Percentiles rank a stretch among this genome's conserved stretches.
These are phyloP conservation scores for Kernera saxatilis DNA, from an alignment of 345 rosid genomes.

Conservation along the genomic window DNA sequence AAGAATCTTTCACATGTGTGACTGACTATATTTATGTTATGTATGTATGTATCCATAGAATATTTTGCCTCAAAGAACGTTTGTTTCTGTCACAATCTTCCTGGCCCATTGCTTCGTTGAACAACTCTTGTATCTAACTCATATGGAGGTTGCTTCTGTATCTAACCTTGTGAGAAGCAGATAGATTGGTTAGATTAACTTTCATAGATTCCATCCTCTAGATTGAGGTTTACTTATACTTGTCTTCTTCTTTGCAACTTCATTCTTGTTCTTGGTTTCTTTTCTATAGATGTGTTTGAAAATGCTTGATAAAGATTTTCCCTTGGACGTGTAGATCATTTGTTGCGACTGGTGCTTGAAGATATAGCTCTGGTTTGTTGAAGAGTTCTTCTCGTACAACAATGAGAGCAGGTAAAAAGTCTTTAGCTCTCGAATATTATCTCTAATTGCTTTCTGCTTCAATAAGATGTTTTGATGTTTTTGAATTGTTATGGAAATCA, in stretches of 20 bases:
- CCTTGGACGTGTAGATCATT: conserved; percentile 1
- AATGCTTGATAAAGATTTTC: not conserved
- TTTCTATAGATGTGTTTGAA: not conserved
- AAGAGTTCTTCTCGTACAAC: conserved; percentile 23
- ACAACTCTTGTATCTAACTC: conserved; percentile 24
- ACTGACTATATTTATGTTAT: conserved; percentile 7
- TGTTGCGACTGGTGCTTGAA: conserved; percentile 14
- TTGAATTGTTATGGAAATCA: not conserved
- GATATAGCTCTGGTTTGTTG: conserved; percentile 22
- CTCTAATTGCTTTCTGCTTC: not conserved
- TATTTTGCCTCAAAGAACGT: not conserved
- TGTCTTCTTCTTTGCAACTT: conserved; percentile 15
- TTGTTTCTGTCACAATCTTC: conserved; percentile 27
- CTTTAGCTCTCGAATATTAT: not conserved
- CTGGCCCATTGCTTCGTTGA: conserved; percentile 29
- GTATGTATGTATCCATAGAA: not conserved
- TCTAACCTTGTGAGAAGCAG: not conserved
- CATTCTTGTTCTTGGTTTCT: not conserved
- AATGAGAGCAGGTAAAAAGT: conserved; percentile 57
- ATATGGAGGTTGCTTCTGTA: conserved; percentile 21
- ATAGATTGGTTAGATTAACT: not conserved
- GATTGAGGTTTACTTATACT: conserved; percentile 20
- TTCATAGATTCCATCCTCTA: conserved; percentile 19
- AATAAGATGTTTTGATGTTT: not conserved
- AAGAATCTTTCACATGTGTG: conserved; percentile 28